Evolutionary conservation across 257 asterid genomes (phyloP).

Genomic region (Ilex asprella): DNA sequence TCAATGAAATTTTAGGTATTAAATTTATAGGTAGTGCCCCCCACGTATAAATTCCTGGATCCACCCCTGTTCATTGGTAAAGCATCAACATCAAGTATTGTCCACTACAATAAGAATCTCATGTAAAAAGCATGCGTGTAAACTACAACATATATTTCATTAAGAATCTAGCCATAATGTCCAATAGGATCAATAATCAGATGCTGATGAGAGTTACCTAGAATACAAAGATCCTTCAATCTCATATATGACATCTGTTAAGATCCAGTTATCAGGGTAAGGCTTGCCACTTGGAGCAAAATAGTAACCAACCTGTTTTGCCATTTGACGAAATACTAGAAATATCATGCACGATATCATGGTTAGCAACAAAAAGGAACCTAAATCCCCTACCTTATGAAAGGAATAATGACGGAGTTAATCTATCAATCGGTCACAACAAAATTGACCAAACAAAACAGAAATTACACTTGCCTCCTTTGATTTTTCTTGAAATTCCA

Average conservation of each 20-base stretch:
- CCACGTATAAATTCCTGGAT: too few relatives aligned
- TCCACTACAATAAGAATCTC: too few relatives aligned
- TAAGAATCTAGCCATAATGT: background rate
- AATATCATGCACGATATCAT: conserved; percentile 13
- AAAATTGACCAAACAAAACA: too few relatives aligned
- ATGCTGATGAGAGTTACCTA: conserved; percentile 48
- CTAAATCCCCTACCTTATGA: background rate
- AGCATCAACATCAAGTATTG: too few relatives aligned
- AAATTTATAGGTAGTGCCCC: too few relatives aligned
- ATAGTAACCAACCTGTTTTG: conserved; percentile 89
- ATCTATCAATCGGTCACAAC: background rate
- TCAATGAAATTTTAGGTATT: too few relatives aligned
- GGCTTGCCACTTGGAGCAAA: conserved; percentile 99
- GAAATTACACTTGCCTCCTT: too few relatives aligned
- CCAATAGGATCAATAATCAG: conserved; percentile 1
- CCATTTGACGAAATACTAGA: conserved; percentile 21
- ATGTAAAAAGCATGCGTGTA: too few relatives aligned
- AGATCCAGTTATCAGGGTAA: conserved; percentile 98
- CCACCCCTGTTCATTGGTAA: too few relatives aligned
- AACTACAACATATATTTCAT: too few relatives aligned
- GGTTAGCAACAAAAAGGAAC: conserved; percentile 8
- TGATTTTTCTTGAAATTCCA: too few relatives aligned
- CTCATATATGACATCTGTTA: conserved; percentile 86
- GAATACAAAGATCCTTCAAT: conserved; percentile 80
- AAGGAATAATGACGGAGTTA: background rate